These are phyloP conservation scores for Pestalotiopsis sp. DNA, from an alignment of 2,329 filamentous ascomycete species.

Conservation along the genomic window DNA sequence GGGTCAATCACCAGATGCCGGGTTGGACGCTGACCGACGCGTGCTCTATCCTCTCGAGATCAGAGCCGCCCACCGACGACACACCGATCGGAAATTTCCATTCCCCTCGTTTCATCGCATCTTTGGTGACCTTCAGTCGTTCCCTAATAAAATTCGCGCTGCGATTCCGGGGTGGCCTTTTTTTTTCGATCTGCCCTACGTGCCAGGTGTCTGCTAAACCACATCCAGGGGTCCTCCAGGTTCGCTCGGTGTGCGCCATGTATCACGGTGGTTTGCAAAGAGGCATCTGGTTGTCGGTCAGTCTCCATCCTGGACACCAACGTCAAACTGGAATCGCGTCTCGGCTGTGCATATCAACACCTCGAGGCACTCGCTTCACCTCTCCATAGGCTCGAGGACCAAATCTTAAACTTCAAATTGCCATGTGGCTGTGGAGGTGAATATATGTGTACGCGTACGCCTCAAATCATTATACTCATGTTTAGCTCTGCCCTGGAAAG, in stretches of 20 bases:
- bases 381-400: neutral
- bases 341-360: neutral
- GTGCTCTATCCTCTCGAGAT: neutral
- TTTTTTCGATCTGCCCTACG: neutral
- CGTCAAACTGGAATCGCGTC: neutral
- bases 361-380: neutral
- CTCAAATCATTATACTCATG: neutral
- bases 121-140: neutral
- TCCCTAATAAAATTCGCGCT: neutral
- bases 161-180: neutral
- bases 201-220: neutral
- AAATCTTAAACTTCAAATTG: neutral
- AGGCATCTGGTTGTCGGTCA: neutral
- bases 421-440: neutral
- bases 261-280: neutral
- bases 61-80: neutral
- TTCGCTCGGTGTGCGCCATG: neutral
- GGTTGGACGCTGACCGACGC: conserved; percentile 1
- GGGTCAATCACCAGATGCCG: neutral
- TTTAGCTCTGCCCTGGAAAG: neutral
- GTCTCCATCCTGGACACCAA: neutral
- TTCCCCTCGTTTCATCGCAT: conserved; percentile 4
- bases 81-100: conserved; percentile 2
- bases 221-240: neutral
- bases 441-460: neutral